Evolutionary conservation across 768 basidiomycete genomes (phyloP), one percentile per base, ranked within the genome.

Genomic region (Lactifluus subvellereus): DNA sequence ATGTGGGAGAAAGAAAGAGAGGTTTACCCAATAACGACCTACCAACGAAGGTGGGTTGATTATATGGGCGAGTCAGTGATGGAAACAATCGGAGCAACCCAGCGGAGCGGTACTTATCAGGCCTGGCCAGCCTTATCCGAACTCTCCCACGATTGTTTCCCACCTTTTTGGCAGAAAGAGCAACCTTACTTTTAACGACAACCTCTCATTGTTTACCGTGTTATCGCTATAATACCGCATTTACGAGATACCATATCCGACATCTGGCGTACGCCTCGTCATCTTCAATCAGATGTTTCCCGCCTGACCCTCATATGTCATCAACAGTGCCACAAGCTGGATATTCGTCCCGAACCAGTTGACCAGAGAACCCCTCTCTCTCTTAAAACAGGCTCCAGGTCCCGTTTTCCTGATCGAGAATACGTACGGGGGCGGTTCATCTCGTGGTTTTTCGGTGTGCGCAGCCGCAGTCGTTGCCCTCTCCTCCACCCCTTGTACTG

Each of bases 1-100:
- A 69, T 70, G 6, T 22, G 14, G 35, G 32, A 37, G 38, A 20
- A 47, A n/a, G 22, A 22, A 40, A 45, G 37, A 20, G 57, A 9
- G 7, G 43, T 3, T 7, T 33, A 7, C 56, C 53, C 32, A 53
- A 65, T 49, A 60, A 42, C 57, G 48, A 61, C 54, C 54, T 5
- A 52, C 58, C 59, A 20, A 58, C 27, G 16, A 56, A 53, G 54
- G 54, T 14, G 51, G 22, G 67, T 66, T 66, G 58, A 57, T 58
- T 58, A 62, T 57, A 50, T 14, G 10, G n/a, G 43, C 1, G 18
- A 7, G 7, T 43, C 4, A 27, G 27, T 27, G 27, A 27, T 27
- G 60, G 35, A 7, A 7, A 37, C 35, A 37, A 10, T 37, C 10
- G 5, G 42, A 27, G 16, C 18, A 43, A 6, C 3, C 0, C 6